phyloP scores from a whole-genome alignment of 31 red algal genomes.

The Endocladia muricata region DNA sequence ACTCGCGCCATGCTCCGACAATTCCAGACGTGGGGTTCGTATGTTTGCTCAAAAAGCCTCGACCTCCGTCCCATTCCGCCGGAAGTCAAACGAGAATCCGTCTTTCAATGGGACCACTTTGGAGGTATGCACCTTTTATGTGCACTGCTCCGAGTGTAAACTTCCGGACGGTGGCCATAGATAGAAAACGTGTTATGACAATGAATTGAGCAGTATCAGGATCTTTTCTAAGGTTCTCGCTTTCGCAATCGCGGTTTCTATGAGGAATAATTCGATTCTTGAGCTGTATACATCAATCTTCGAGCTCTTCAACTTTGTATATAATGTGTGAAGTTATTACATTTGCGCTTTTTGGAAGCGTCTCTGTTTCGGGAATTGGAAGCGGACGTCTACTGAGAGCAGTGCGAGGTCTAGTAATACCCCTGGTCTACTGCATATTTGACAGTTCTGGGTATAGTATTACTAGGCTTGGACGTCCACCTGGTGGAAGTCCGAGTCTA shows the following conservation, averaged over 20 bases:
- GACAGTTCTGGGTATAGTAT: no score
- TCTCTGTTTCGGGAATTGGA: no score
- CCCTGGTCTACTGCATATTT: no score
- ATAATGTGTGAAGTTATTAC: constrained; percentile 6
- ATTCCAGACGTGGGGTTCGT: constrained; percentile 19
- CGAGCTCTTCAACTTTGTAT: constrained; percentile 18
- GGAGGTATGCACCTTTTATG: constrained; percentile 29
- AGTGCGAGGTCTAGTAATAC: no score
- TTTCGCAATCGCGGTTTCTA: constrained; percentile 10
- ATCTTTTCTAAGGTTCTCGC: not conserved
- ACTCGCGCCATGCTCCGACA: constrained; percentile 7
- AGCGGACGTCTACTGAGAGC: no score
- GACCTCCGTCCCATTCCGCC: constrained; percentile 7
- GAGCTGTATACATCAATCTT: not conserved
- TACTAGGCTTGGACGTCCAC: no score
- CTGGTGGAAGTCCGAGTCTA: no score
- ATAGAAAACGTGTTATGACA: constrained; percentile 11
- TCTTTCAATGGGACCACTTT: constrained; percentile 24
- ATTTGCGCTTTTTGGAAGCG: constrained; percentile 4
- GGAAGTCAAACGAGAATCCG: constrained; percentile 18
- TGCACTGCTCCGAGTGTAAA: not conserved
- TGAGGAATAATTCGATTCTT: constrained; percentile 15
- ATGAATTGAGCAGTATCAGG: constrained; percentile 3
- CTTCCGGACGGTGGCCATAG: not conserved
- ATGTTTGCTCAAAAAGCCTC: not conserved